phyloP scores from a whole-genome alignment of 371 early-diverging fungal genomes.

The Rhizopus sp. region DNA sequence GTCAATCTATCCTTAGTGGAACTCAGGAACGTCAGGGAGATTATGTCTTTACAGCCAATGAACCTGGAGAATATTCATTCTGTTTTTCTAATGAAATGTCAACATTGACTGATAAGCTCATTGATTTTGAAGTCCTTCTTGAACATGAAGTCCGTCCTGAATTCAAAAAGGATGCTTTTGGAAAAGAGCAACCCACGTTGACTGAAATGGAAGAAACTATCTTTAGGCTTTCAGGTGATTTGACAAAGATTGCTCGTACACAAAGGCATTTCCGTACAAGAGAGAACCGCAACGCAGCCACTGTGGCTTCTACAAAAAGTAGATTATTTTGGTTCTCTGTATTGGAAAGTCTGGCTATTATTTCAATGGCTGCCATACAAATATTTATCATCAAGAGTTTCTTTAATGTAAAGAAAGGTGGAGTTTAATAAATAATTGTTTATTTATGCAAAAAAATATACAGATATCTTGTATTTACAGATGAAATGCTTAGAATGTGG shows the following conservation, averaged over 20 bases:
- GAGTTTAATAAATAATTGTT: slow-evolving; percentile 41
- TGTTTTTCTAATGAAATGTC: slow-evolving; percentile 90
- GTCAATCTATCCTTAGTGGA: slow-evolving; percentile 61
- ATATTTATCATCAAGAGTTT: slow-evolving; percentile 82
- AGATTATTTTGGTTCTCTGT: slow-evolving; percentile 90
- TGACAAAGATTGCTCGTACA: slow-evolving; percentile 68
- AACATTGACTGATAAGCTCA: slow-evolving; percentile 81
- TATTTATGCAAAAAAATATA: neutral
- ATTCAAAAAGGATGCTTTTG: slow-evolving; percentile 7
- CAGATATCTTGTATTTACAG: neutral
- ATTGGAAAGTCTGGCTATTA: slow-evolving; percentile 71
- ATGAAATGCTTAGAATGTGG: neutral
- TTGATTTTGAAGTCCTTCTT: slow-evolving; percentile 86
- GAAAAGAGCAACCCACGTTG: slow-evolving; percentile 22
- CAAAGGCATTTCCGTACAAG: slow-evolving; percentile 86
- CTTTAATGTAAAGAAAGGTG: slow-evolving; percentile 68
- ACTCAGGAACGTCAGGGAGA: slow-evolving; percentile 87
- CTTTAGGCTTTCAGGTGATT: slow-evolving; percentile 54
- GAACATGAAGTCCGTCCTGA: slow-evolving; percentile 70
- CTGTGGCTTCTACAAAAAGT: slow-evolving; percentile 80
- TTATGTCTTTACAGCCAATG: slow-evolving; percentile 78
- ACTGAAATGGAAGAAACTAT: slow-evolving; percentile 70
- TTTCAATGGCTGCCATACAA: slow-evolving; percentile 81
- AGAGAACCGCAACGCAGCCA: slow-evolving; percentile 87
- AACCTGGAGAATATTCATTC: slow-evolving; percentile 84